Conservation (phyloP, 169 alveolate species). For the Eimeria maxima region DNA sequence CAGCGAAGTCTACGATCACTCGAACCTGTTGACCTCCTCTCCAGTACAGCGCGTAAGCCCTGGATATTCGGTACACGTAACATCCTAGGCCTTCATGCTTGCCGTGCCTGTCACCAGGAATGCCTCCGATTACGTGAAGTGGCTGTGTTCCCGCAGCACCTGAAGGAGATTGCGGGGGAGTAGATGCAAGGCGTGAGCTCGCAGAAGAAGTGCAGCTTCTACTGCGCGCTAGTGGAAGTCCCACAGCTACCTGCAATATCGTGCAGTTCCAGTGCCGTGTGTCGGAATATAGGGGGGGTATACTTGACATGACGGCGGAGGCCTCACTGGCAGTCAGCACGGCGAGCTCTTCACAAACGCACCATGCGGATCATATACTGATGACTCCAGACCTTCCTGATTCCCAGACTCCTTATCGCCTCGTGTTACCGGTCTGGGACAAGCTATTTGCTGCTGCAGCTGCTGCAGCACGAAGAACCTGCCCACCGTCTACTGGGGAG, state of each 20-base stretch:
- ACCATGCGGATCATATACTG: constrained; percentile 1
- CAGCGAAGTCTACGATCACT: constrained; percentile 65
- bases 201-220: constrained; percentile 48
- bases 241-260: constrained; percentile 28
- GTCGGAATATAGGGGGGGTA: constrained; percentile 72
- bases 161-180: constrained; percentile 4
- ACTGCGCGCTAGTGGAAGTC: constrained; percentile 66
- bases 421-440: constrained; percentile 58
- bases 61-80: background rate
- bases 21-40: constrained; percentile 55
- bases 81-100: background rate
- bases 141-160: constrained; percentile 54
- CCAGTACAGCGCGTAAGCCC: constrained; percentile 53
- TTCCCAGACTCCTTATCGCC: constrained; percentile 23
- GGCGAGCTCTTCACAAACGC: background rate
- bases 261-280: constrained; percentile 78
- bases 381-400: constrained; percentile 49
- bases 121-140: background rate
- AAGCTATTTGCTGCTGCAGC: constrained; percentile 56
- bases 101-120: background rate
- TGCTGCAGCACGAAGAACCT: background rate
- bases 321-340: constrained; percentile 37
- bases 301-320: constrained; percentile 46
- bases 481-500: background rate
- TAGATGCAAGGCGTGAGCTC: constrained; percentile 18